Evolutionary conservation across 2,329 filamentous ascomycete genomes (phyloP).

Genomic region (Colletotrichum chrysophilum): DNA sequence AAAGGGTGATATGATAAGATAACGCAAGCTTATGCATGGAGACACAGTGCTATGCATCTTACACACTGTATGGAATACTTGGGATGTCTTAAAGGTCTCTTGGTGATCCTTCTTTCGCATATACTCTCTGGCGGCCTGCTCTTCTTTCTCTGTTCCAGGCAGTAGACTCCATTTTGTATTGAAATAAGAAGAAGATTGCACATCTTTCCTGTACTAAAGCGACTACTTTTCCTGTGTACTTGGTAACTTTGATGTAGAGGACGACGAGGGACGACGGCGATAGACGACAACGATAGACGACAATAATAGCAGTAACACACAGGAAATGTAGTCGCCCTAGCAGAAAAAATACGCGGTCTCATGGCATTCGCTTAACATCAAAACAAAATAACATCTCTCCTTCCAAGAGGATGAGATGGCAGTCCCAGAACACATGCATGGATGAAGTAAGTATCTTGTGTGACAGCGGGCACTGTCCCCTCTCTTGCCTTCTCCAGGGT

Average conservation of each 20-base stretch:
- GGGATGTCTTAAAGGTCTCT: background rate
- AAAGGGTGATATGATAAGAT: conserved; percentile 19
- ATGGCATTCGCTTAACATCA: background rate
- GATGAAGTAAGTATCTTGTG: background rate
- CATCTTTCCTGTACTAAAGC: no score
- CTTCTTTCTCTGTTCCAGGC: no score
- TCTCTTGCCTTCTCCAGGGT: conserved; percentile 3
- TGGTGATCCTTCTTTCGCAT: background rate
- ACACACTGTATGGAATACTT: background rate
- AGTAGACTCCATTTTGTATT: no score
- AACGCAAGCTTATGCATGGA: background rate
- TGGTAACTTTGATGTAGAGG: background rate
- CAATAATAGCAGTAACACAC: background rate
- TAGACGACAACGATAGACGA: background rate
- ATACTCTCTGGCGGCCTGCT: background rate
- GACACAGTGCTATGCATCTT: background rate
- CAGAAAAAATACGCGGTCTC: background rate
- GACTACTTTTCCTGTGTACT: background rate
- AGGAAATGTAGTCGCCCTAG: background rate
- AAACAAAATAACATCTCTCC: background rate
- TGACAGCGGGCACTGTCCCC: conserved; percentile 7
- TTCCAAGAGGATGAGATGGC: background rate
- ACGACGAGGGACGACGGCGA: background rate
- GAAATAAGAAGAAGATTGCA: no score
- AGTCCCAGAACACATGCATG: background rate